phyloP scores from a whole-genome alignment of 768 basidiomycete species.

The Dendrothele bispora region DNA sequence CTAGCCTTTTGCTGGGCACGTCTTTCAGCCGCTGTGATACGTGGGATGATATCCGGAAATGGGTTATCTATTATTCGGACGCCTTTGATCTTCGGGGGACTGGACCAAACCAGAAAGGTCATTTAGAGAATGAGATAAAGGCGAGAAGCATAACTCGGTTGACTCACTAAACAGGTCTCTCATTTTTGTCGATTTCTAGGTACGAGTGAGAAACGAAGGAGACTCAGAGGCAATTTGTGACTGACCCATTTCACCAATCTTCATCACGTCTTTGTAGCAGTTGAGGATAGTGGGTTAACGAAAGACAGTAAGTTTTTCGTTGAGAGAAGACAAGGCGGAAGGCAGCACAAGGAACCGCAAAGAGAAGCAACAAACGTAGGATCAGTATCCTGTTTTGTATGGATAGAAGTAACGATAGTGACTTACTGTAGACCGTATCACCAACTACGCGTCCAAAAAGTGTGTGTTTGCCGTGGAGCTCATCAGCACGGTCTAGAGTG shows the following conservation, averaged over 20 bases:
- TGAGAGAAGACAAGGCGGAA: too few relatives aligned
- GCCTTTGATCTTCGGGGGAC: constrained; percentile 88
- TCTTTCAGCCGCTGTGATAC: constrained; percentile 94
- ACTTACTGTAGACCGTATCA: constrained; percentile 86
- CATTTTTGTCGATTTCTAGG: constrained; percentile 70
- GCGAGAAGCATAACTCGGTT: not conserved
- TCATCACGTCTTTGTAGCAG: constrained; percentile 70
- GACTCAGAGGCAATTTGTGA: not conserved
- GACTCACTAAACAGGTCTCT: constrained; percentile 77
- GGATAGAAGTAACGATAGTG: too few relatives aligned
- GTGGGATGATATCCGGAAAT: constrained; percentile 91
- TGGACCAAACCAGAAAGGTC: constrained; percentile 27
- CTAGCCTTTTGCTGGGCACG: constrained; percentile 80
- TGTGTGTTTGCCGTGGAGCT: constrained; percentile 92
- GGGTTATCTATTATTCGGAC: constrained; percentile 90
- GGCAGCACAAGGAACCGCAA: too few relatives aligned
- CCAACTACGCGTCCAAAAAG: constrained; percentile 89
- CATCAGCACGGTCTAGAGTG: constrained; percentile 78
- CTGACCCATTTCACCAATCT: constrained; percentile 88
- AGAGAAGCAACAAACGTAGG: too few relatives aligned
- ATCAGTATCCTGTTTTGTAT: too few relatives aligned
- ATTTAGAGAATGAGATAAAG: not conserved
- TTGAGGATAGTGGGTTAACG: not conserved
- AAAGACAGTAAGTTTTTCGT: not conserved
- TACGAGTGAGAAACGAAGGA: not conserved